phyloP scores from a whole-genome alignment of 2,329 filamentous ascomycete species.

The Bipolaris sorokiniana region DNA sequence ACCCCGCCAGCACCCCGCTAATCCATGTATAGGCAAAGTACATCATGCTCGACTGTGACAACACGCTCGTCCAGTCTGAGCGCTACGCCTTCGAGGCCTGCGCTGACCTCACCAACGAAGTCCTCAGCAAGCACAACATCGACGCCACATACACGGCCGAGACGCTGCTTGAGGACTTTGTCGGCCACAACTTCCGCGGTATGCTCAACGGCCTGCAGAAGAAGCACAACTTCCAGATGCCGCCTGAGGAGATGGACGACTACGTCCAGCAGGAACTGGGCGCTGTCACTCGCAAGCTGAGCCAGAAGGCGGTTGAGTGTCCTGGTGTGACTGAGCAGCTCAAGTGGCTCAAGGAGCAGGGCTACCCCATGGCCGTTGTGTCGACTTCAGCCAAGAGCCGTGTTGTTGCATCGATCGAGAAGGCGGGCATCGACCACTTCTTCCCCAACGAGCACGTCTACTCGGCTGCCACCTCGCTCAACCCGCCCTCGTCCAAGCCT shows the following conservation, averaged over 20 bases:
- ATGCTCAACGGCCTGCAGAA: conserved; percentile 81
- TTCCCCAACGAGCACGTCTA: conserved; percentile 78
- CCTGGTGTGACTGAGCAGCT: conserved; percentile 71
- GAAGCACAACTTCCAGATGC: conserved; percentile 75
- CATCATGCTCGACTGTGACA: conserved; percentile 69
- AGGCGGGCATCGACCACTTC: conserved; percentile 79
- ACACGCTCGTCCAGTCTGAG: conserved; percentile 92
- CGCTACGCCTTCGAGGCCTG: conserved; percentile 90
- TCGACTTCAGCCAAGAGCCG: conserved; percentile 79
- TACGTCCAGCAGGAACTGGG: conserved; percentile 82
- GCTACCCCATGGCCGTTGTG: conserved; percentile 80
- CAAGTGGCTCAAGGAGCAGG: conserved; percentile 66
- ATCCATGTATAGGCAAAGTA: conserved; percentile 51
- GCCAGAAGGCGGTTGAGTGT: conserved; percentile 71
- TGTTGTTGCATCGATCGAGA: conserved; percentile 77
- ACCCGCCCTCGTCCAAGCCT: conserved; percentile 84
- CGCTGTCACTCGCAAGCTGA: conserved; percentile 80
- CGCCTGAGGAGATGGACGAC: conserved; percentile 69
- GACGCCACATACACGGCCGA: conserved; percentile 76
- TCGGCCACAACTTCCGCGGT: conserved; percentile 92
- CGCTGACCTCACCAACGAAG: conserved; percentile 85
- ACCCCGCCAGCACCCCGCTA: conserved; percentile 31
- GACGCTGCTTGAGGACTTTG: conserved; percentile 81
- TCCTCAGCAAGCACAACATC: conserved; percentile 71
- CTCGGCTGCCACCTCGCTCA: conserved; percentile 79